Evolutionary conservation across 2,329 filamentous ascomycete genomes (phyloP).

Genomic region (Celoporthe dispersa): DNA sequence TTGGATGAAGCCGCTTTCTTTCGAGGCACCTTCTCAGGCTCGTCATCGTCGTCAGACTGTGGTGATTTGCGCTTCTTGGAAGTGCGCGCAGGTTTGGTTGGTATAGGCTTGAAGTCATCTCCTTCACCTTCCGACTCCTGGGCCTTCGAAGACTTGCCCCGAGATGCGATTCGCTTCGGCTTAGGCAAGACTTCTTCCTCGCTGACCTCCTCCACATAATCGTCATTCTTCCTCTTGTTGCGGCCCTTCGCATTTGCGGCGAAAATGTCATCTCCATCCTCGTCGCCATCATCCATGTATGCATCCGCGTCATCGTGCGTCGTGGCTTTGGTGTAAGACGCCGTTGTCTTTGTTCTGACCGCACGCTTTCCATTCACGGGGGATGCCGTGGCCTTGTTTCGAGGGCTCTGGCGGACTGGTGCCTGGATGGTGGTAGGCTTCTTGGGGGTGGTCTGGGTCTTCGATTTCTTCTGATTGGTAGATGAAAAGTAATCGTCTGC

Average conservation of each 20-base stretch:
- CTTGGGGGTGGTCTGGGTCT: conserved; percentile 43
- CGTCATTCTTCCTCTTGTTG: conserved; percentile 72
- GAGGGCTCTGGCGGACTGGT: conserved; percentile 58
- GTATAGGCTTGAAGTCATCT: conserved; percentile 38
- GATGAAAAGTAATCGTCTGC: conserved; percentile 63
- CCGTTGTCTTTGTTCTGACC: conserved; percentile 43
- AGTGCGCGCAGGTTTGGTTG: conserved; percentile 39
- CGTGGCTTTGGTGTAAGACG: conserved; percentile 46
- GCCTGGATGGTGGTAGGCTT: conserved; percentile 41
- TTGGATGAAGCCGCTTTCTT: conserved; percentile 65
- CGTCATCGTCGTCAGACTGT: conserved; percentile 28
- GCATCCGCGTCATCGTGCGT: conserved; percentile 59
- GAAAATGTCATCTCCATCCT: conserved; percentile 84
- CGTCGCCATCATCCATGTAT: conserved; percentile 69
- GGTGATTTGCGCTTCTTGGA: conserved; percentile 31
- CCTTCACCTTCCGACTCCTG: conserved; percentile 41
- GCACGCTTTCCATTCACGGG: conserved; percentile 33
- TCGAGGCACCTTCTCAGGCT: conserved; percentile 27
- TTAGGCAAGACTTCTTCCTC: conserved; percentile 71
- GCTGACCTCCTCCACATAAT: conserved; percentile 73
- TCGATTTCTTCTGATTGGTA: conserved; percentile 47
- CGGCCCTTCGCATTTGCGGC: conserved; percentile 70
- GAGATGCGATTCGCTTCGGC: conserved; percentile 60
- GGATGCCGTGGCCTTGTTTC: conserved; percentile 47
- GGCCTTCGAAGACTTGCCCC: conserved; percentile 43